phyloP scores from a whole-genome alignment of 1,139 yeast species.

The Candida sanyaensis region DNA sequence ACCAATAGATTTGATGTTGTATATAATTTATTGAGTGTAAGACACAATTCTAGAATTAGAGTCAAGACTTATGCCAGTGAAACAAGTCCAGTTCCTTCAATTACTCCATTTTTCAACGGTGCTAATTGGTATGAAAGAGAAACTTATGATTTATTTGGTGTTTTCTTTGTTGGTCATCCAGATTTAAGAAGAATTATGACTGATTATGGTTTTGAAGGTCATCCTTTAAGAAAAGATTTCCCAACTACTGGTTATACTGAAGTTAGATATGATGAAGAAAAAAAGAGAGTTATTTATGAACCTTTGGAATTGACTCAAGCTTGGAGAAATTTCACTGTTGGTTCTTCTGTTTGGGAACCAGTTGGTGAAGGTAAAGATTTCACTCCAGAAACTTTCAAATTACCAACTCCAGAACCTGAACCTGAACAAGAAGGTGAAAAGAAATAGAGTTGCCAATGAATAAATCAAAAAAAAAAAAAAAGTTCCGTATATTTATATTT shows the following conservation, averaged over 20 bases:
- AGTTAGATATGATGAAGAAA: conserved; percentile 87
- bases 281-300: conserved; percentile 86
- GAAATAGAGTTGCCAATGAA: conserved; percentile 15
- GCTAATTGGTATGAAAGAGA: conserved; percentile 93
- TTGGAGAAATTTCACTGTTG: conserved; percentile 86
- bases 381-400: conserved; percentile 78
- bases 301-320: conserved; percentile 91
- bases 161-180: conserved; percentile 87
- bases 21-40: conserved; percentile 76
- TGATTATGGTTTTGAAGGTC: conserved; percentile 92
- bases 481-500: conserved; percentile 1
- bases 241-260: conserved; percentile 92
- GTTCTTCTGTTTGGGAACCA: conserved; percentile 89
- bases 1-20: conserved; percentile 86
- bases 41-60: conserved; percentile 85
- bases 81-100: conserved; percentile 77
- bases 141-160: conserved; percentile 82
- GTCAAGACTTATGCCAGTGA: conserved; percentile 89
- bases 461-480: background rate
- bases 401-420: conserved; percentile 83
- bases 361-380: conserved; percentile 86
- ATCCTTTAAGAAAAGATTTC: conserved; percentile 90
- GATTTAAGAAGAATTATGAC: conserved; percentile 90
- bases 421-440: conserved; percentile 49
- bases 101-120: conserved; percentile 71